Conservation (phyloP, 306 rosid species). For the Lathyrus sativus region DNA sequence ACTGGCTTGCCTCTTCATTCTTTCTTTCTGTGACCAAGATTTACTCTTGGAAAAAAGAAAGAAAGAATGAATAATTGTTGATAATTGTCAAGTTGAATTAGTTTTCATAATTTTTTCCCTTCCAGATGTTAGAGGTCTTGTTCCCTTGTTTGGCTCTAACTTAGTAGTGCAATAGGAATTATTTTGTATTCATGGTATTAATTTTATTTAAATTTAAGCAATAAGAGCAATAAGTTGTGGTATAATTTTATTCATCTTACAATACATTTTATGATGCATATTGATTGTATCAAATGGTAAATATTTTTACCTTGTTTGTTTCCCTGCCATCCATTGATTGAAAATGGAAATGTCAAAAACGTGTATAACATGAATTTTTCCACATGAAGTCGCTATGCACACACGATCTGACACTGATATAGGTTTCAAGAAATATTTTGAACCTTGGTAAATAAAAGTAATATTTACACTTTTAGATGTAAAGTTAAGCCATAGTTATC, state of each 20-base stretch:
- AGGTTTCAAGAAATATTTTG: too few species aligned
- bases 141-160: slow-evolving; percentile 48
- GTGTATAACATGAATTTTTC: neutral
- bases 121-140: slow-evolving; percentile 33
- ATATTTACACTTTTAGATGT: too few species aligned
- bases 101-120: slow-evolving; percentile 32
- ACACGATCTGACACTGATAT: too few species aligned
- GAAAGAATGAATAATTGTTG: slow-evolving; percentile 42
- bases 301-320: slow-evolving; percentile 5
- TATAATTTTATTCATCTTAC: slow-evolving; percentile 36
- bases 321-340: neutral
- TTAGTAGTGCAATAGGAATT: slow-evolving; percentile 47
- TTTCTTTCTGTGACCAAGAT: slow-evolving; percentile 42
- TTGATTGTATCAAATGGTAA: slow-evolving; percentile 30
- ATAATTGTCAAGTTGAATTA: slow-evolving; percentile 43
- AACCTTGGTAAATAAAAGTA: too few species aligned
- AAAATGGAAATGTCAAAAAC: slow-evolving; percentile 1
- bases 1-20: slow-evolving; percentile 33
- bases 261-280: slow-evolving; percentile 32
- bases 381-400: too few species aligned
- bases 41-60: slow-evolving; percentile 28
- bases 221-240: slow-evolving; percentile 43
- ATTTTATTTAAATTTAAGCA: slow-evolving; percentile 46
- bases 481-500: too few species aligned
- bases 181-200: slow-evolving; percentile 47